Evolutionary conservation across 2,329 filamentous ascomycete species (phyloP).

Genomic region (Hymenoscyphus linearis): DNA sequence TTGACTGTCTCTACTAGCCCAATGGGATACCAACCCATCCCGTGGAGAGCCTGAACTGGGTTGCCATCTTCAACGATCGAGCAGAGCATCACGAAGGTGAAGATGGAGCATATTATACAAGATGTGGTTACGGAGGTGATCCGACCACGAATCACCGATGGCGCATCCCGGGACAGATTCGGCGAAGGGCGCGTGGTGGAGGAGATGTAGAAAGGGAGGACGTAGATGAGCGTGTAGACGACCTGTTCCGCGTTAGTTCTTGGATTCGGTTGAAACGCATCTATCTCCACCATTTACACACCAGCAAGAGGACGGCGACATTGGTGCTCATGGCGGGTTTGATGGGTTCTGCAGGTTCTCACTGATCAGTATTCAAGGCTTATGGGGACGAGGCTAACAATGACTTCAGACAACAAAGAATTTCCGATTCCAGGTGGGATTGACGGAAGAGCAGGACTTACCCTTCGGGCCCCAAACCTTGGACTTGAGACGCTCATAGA

Average conservation of each 20-base stretch:
- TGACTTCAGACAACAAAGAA: neutral
- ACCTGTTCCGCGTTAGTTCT: slow-evolving; percentile 44
- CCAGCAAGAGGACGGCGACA: slow-evolving; percentile 24
- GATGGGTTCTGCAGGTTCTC: slow-evolving; percentile 19
- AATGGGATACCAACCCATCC: slow-evolving; percentile 78
- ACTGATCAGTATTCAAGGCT: slow-evolving; percentile 2
- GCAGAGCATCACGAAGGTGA: slow-evolving; percentile 63
- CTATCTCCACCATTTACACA: slow-evolving; percentile 10
- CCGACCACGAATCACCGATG: slow-evolving; percentile 81
- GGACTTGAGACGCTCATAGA: slow-evolving; percentile 24
- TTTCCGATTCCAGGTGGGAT: neutral
- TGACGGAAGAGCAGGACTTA: slow-evolving; percentile 11
- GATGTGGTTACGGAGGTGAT: slow-evolving; percentile 75
- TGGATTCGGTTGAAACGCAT: slow-evolving; percentile 1
- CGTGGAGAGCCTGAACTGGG: slow-evolving; percentile 52
- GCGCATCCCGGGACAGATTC: slow-evolving; percentile 76
- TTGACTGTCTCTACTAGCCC: slow-evolving; percentile 58
- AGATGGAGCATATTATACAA: slow-evolving; percentile 60
- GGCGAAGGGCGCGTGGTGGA: slow-evolving; percentile 72
- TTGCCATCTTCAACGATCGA: slow-evolving; percentile 43
- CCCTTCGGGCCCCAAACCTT: slow-evolving; percentile 24
- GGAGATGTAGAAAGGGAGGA: slow-evolving; percentile 85
- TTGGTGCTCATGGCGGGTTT: slow-evolving; percentile 25
- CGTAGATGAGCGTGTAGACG: slow-evolving; percentile 81
- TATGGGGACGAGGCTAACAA: slow-evolving; percentile 3